A percentile compares a stretch with the other conserved stretches of the same genome.
Conservation (phyloP, 306 rosid species). For the Chamaecrista fasciculata region DNA sequence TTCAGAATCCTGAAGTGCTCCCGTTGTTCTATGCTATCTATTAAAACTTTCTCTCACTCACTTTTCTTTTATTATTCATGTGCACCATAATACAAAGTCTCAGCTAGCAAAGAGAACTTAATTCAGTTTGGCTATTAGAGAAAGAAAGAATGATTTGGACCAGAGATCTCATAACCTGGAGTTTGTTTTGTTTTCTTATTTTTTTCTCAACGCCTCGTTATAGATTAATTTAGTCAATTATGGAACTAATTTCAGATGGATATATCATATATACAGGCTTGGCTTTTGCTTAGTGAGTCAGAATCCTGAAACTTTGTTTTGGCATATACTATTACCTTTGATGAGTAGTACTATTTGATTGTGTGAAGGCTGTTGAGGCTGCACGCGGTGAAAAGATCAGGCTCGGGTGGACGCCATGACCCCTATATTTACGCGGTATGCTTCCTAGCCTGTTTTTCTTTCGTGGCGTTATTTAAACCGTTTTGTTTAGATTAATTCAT, state of each 20-base stretch:
- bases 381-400: constrained; percentile 61
- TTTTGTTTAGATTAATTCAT: constrained; percentile 8
- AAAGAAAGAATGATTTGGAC: neutral
- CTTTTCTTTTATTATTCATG: neutral
- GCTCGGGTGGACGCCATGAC: constrained; percentile 68
- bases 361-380: constrained; percentile 49
- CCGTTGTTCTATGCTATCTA: too few relatives aligned
- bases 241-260: neutral
- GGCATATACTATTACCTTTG: neutral
- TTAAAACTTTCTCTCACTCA: constrained; percentile 13
- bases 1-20: too few relatives aligned
- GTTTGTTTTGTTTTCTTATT: neutral
- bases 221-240: neutral
- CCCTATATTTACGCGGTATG: constrained; percentile 60
- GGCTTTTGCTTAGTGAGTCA: neutral
- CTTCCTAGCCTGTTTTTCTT: neutral
- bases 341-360: neutral
- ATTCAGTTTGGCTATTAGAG: neutral
- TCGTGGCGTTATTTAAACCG: neutral
- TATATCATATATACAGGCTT: too few relatives aligned
- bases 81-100: neutral
- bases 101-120: neutral
- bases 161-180: neutral
- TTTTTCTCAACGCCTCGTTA: too few relatives aligned
- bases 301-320: neutral